Conservation (phyloP, 106 monocot species). For the Narthecium ossifragum region DNA sequence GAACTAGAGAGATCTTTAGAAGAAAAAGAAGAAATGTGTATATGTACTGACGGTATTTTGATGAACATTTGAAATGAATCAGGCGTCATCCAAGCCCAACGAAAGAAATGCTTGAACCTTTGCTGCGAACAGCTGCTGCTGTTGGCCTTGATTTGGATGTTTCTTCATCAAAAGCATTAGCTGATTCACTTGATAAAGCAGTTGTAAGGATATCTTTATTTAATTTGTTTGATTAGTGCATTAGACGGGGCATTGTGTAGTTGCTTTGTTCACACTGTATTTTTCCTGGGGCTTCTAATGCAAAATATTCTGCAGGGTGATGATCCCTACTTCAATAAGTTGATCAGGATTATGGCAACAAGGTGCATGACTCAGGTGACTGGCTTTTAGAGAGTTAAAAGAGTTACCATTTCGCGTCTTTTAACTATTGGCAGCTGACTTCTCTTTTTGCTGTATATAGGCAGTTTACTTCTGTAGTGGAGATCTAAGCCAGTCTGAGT, state of each 20-base stretch:
- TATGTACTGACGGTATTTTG: too few species aligned
- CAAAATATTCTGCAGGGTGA: slow-evolving; percentile 44
- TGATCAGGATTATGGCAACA: slow-evolving; percentile 92
- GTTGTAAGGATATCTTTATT: slow-evolving; percentile 42
- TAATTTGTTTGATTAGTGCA: neutral
- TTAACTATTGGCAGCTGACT: too few species aligned
- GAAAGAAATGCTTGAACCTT: slow-evolving; percentile 97
- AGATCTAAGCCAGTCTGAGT: slow-evolving; percentile 72
- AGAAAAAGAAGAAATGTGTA: too few species aligned
- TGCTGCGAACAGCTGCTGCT: slow-evolving; percentile 77
- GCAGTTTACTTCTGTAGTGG: slow-evolving; percentile 98
- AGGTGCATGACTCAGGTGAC: slow-evolving; percentile 98
- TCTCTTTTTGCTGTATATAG: slow-evolving; percentile 44
- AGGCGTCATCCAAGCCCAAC: slow-evolving; percentile 97
- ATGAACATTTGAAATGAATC: too few species aligned
- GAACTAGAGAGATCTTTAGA: slow-evolving; percentile 2
- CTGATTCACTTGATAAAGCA: slow-evolving; percentile 94
- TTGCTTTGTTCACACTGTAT: too few species aligned
- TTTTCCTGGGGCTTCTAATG: neutral
- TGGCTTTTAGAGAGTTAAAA: too few species aligned
- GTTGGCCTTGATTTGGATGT: slow-evolving; percentile 81
- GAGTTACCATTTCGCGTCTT: too few species aligned
- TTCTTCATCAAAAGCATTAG: slow-evolving; percentile 92
- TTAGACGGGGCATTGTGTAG: neutral
- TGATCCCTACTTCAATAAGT: slow-evolving; percentile 97